Conservation (phyloP, 805 yeast genomes). For the Ogataea methylovora region DNA sequence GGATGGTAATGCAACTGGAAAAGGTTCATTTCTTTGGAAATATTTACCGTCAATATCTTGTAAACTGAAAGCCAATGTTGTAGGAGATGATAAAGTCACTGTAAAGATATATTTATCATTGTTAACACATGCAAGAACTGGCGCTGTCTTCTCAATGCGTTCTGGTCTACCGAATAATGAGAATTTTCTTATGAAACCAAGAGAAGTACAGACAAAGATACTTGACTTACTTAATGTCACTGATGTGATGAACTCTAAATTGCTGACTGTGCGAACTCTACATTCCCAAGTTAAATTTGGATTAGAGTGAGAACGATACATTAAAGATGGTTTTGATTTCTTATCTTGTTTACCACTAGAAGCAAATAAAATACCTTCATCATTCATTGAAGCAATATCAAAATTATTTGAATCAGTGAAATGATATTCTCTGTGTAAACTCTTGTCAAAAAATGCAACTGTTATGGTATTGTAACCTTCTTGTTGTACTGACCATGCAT, state of each 20-base stretch:
- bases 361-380: constrained; percentile 60
- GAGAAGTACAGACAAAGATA: constrained; percentile 63
- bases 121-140: constrained; percentile 68
- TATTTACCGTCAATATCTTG: constrained; percentile 30
- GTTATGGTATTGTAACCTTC: constrained; percentile 65
- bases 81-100: constrained; percentile 29
- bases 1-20: constrained; percentile 29
- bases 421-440: constrained; percentile 71
- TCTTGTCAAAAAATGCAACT: constrained; percentile 77
- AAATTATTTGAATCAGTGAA: constrained; percentile 68
- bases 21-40: constrained; percentile 34
- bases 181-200: constrained; percentile 68
- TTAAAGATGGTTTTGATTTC: constrained; percentile 28
- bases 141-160: constrained; percentile 59
- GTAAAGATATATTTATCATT: constrained; percentile 48
- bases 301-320: constrained; percentile 64
- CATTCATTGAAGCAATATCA: constrained; percentile 70
- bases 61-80: constrained; percentile 24
- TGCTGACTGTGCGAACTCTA: constrained; percentile 21
- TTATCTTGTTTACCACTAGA: constrained; percentile 24
- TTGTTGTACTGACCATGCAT: constrained; percentile 68
- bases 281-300: constrained; percentile 67
- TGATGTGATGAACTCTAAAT: constrained; percentile 57
- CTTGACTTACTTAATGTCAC: constrained; percentile 58
- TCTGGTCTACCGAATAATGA: constrained; percentile 69